Conservation (phyloP, 805 yeast genomes). For the Metschnikowia anglica region DNA sequence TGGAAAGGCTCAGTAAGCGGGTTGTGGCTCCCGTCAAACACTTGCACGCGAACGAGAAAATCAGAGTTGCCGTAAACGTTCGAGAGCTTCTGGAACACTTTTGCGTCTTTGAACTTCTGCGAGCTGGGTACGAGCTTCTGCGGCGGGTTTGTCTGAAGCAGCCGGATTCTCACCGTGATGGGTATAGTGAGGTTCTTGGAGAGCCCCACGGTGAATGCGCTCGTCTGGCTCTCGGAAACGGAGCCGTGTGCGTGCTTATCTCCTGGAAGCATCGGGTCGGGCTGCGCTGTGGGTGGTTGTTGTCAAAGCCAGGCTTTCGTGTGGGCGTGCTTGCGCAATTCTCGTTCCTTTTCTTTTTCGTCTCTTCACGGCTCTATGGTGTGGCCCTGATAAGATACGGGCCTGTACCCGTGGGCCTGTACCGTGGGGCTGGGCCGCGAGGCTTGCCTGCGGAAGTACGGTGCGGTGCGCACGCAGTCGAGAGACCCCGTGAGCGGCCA, state of each 20-base stretch:
- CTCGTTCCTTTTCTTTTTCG: too few species aligned
- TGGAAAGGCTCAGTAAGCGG: slow-evolving; percentile 33
- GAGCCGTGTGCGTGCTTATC: slow-evolving; percentile 1
- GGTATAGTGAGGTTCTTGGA: slow-evolving; percentile 38
- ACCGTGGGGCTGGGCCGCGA: too few species aligned
- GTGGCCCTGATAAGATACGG: background rate
- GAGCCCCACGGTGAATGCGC: slow-evolving; percentile 39
- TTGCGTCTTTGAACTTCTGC: slow-evolving; percentile 36
- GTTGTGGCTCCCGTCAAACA: slow-evolving; percentile 33
- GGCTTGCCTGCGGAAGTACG: too few species aligned
- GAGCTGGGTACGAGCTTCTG: slow-evolving; percentile 22
- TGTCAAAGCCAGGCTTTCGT: background rate
- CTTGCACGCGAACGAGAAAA: slow-evolving; percentile 31
- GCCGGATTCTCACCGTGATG: slow-evolving; percentile 33
- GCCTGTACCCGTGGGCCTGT: background rate
- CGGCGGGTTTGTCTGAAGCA: slow-evolving; percentile 24
- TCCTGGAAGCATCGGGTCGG: background rate
- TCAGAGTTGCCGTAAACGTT: slow-evolving; percentile 36
- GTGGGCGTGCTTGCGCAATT: background rate
- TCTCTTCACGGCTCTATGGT: too few species aligned
- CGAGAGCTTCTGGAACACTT: slow-evolving; percentile 34
- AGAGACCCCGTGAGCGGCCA: too few species aligned
- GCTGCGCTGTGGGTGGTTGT: background rate
- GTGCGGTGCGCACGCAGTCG: too few species aligned
- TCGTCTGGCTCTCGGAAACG: too few species aligned